Conservation (phyloP, 2,329 filamentous ascomycete genomes). For the Aspergillus calidoustus region DNA sequence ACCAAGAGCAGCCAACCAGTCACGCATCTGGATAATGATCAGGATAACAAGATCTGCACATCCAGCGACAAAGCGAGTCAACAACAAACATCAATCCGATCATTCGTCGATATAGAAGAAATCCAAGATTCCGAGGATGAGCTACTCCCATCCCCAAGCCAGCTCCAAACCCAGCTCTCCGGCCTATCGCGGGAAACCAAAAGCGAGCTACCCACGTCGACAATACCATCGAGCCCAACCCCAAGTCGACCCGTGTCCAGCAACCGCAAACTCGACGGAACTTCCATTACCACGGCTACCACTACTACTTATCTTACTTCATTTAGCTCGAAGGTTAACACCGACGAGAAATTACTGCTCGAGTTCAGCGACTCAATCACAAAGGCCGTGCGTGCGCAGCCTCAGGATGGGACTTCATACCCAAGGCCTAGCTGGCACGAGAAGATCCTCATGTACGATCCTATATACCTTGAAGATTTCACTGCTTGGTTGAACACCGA, state of each 20-base stretch:
- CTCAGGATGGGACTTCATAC: conserved; percentile 43
- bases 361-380: conserved; percentile 55
- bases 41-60: not conserved
- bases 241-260: not conserved
- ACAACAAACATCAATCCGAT: conserved; percentile 3
- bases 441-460: conserved; percentile 92
- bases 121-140: conserved; percentile 46
- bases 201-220: conserved; percentile 19
- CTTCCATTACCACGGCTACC: not conserved
- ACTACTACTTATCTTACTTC: not conserved
- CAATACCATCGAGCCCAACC: conserved; percentile 19
- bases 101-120: conserved; percentile 39
- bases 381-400: conserved; percentile 50
- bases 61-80: not conserved
- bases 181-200: conserved; percentile 22
- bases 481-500: conserved; percentile 80
- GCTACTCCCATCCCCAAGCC: conserved; percentile 31
- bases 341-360: conserved; percentile 30
- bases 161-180: conserved; percentile 24
- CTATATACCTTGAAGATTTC: conserved; percentile 85
- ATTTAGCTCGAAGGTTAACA: not conserved
- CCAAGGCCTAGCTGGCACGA: conserved; percentile 74
- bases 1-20: conserved; percentile 1
- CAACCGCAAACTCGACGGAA: not conserved
- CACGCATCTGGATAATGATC: not conserved